Conservation (phyloP, 139 green algal genomes). For the Chlorella sp. region DNA sequence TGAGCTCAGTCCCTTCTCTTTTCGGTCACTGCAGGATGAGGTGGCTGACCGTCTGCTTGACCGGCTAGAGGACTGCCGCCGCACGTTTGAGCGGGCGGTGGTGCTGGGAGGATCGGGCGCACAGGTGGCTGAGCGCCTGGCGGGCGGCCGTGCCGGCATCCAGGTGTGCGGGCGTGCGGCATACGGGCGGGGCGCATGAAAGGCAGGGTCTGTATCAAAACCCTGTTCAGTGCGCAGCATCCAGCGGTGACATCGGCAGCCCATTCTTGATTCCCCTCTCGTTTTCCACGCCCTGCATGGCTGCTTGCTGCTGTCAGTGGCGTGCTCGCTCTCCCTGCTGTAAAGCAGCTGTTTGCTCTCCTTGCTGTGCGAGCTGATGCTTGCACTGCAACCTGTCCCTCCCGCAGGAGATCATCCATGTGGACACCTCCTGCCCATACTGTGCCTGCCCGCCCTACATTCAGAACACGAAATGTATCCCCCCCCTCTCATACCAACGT, state of each 20-base stretch:
- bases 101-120: constrained; percentile 72
- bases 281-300: background rate
- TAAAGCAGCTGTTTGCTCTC: no score
- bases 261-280: background rate
- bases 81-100: constrained; percentile 66
- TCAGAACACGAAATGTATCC: no score
- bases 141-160: constrained; percentile 56
- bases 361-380: background rate
- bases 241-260: background rate
- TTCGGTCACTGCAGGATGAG: constrained; percentile 55
- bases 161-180: constrained; percentile 27
- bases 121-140: constrained; percentile 54
- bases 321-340: no score
- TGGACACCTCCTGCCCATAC: no score
- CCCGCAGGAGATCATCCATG: background rate
- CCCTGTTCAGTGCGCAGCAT: background rate
- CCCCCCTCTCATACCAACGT: no score
- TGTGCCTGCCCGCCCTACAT: no score
- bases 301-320: background rate
- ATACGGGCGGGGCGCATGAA: no score
- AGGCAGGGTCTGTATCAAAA: no score
- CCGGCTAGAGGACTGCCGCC: constrained; percentile 80
- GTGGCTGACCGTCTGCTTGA: constrained; percentile 82
- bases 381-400: background rate
- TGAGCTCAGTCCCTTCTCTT: background rate